These are phyloP conservation scores for Diutina pseudorugosa DNA, from an alignment of 1,139 yeast genomes.

Conservation along the genomic window DNA sequence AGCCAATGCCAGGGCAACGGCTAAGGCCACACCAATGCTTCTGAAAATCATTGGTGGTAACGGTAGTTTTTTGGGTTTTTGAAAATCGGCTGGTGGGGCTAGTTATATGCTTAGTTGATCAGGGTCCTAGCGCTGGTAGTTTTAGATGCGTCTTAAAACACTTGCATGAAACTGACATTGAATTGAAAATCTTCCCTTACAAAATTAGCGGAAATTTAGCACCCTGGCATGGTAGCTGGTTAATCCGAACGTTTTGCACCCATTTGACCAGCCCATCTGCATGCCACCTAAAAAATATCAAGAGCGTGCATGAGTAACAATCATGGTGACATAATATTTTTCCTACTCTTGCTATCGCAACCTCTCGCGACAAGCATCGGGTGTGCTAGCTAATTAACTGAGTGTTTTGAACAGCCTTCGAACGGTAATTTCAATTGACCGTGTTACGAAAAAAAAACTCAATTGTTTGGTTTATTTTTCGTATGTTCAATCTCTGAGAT, in stretches of 20 bases:
- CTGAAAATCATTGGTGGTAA: neutral
- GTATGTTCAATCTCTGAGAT: neutral
- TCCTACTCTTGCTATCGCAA: neutral
- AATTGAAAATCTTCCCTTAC: neutral
- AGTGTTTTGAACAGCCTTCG: neutral
- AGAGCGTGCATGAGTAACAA: neutral
- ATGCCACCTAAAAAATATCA: neutral
- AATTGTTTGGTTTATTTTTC: too few species aligned
- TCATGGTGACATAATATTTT: neutral
- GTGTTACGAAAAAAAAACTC: too few species aligned
- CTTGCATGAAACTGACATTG: neutral
- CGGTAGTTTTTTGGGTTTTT: neutral
- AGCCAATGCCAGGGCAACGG: neutral
- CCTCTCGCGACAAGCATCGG: neutral
- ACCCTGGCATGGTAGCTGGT: neutral
- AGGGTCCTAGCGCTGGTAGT: neutral
- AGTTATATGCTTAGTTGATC: neutral
- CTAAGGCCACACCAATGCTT: neutral
- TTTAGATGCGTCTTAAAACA: neutral
- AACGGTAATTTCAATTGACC: too few species aligned
- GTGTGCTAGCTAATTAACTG: too few species aligned
- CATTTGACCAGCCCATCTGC: conserved; percentile 2
- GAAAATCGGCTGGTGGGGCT: neutral
- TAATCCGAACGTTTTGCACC: neutral
- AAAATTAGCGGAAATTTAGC: neutral